A percentile compares a stretch with the other conserved stretches of the same genome.
phyloP scores from a whole-genome alignment of 164 flowering plant species.

The Euptelea pleiosperma region DNA sequence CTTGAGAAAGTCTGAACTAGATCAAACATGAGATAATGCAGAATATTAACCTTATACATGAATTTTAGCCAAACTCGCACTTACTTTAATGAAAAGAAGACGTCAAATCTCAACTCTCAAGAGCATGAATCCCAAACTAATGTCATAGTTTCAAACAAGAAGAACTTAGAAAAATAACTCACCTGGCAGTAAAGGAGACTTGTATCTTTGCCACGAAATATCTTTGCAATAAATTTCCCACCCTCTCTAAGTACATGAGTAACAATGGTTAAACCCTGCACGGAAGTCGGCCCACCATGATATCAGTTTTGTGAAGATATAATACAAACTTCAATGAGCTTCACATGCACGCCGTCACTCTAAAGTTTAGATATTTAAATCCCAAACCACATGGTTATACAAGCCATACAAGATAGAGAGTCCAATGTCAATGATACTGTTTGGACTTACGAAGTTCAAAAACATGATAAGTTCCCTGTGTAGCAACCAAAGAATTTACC shows the following conservation, averaged over 20 bases:
- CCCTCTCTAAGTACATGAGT: slow-evolving; percentile 88
- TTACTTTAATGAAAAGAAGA: background rate
- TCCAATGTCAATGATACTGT: no score
- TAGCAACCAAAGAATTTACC: no score
- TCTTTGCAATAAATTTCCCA: slow-evolving; percentile 94
- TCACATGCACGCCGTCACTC: no score
- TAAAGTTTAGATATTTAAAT: background rate
- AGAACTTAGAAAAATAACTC: background rate
- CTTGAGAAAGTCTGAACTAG: no score
- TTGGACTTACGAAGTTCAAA: no score
- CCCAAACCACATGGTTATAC: background rate
- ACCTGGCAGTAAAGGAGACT: slow-evolving; percentile 97
- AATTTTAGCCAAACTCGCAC: background rate
- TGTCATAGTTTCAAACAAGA: background rate
- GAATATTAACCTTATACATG: no score
- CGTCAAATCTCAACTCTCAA: background rate
- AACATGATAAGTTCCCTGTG: no score
- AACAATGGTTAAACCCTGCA: slow-evolving; percentile 92
- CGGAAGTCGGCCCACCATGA: slow-evolving; percentile 5
- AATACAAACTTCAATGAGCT: slow-evolving; percentile 3
- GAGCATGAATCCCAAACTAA: background rate
- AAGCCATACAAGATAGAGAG: background rate
- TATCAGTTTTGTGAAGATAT: background rate
- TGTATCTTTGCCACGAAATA: slow-evolving; percentile 97
- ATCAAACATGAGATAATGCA: no score